phyloP scores from a whole-genome alignment of 768 basidiomycete genomes.

The Xerocomellus amylosporus region DNA sequence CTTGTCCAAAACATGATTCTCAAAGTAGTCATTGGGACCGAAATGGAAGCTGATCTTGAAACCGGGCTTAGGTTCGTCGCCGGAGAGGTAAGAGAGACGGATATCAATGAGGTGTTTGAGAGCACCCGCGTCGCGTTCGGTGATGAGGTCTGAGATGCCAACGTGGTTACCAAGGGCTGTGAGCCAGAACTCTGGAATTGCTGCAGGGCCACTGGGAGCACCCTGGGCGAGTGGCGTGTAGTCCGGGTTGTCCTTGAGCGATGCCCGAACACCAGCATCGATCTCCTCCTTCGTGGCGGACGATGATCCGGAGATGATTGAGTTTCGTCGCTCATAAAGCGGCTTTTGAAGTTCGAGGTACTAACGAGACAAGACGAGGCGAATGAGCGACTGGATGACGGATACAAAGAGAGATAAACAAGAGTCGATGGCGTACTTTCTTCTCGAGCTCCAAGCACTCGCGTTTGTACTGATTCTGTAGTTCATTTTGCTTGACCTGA shows the following conservation, averaged over 20 bases:
- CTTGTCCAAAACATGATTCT: constrained; percentile 81
- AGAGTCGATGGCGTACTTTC: constrained; percentile 56
- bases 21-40: constrained; percentile 81
- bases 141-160: constrained; percentile 83
- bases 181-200: constrained; percentile 96
- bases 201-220: constrained; percentile 37
- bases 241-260: constrained; percentile 71
- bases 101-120: constrained; percentile 83
- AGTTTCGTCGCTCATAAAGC: constrained; percentile 80
- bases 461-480: constrained; percentile 89
- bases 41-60: constrained; percentile 91
- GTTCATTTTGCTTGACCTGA: constrained; percentile 85
- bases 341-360: constrained; percentile 78
- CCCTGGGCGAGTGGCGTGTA: constrained; percentile 62
- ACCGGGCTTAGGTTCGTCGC: constrained; percentile 71
- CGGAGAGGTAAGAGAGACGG: constrained; percentile 69
- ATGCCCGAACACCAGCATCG: constrained; percentile 69
- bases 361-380: constrained; percentile 34
- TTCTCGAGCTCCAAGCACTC: constrained; percentile 95
- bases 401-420: constrained; percentile 10
- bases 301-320: constrained; percentile 75
- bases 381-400: constrained; percentile 10
- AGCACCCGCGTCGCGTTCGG: constrained; percentile 85
- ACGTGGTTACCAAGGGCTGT: constrained; percentile 92
- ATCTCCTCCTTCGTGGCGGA: constrained; percentile 80